phyloP scores from a whole-genome alignment of 208 protist genomes.

The Kentomonas sorsogonicus region DNA sequence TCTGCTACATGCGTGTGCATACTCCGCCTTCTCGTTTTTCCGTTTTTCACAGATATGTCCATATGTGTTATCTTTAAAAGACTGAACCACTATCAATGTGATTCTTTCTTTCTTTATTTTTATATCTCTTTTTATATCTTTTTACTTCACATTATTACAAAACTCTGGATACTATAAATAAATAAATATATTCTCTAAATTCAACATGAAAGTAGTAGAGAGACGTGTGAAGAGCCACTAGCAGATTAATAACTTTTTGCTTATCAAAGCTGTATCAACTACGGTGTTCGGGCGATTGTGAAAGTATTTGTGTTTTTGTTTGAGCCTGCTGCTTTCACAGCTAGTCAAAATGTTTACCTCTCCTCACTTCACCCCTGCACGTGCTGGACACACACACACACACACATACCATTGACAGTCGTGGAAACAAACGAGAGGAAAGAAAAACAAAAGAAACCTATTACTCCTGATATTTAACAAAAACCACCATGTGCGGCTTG shows the following conservation, averaged over 20 bases:
- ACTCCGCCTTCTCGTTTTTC: neutral
- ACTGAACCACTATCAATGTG: neutral
- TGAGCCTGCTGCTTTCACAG: too few relatives aligned
- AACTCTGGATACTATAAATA: constrained; percentile 3
- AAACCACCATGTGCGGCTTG: neutral
- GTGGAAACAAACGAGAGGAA: constrained; percentile 10
- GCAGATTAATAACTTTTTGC: constrained; percentile 29
- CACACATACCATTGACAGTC: neutral
- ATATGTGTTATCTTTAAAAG: neutral
- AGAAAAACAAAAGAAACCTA: constrained; percentile 1
- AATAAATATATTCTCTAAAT: neutral
- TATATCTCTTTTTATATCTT: neutral
- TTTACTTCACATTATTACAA: constrained; percentile 7
- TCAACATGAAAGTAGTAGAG: too few relatives aligned
- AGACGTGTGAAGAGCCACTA: neutral
- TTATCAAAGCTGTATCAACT: constrained; percentile 40
- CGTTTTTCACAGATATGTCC: neutral
- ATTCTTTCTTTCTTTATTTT: neutral
- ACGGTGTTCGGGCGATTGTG: constrained; percentile 20
- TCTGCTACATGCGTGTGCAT: neutral
- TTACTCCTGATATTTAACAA: neutral
- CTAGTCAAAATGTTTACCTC: neutral
- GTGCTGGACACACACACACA: neutral
- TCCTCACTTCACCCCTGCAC: neutral
- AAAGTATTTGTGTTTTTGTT: neutral